Base-by-base conservation (phyloP, 257 asterid genomes). In the Eustoma russellianum region DNA sequence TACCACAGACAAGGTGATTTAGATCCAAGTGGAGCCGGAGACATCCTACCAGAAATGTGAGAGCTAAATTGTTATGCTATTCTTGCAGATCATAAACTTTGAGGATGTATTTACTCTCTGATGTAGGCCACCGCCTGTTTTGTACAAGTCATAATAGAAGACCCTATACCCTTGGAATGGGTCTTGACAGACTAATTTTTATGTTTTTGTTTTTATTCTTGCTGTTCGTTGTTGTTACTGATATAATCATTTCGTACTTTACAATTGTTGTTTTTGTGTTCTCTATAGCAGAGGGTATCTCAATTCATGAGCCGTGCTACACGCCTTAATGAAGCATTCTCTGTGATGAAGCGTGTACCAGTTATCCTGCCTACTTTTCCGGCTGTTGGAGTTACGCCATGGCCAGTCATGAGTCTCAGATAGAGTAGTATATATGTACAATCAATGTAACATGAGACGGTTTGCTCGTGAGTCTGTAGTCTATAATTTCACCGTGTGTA, bases 251-350 rank as follows among this genome's bases (percentile, higher is more conserved):
- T 50, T 5, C 15, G 2, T 4, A n/a, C 28, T 34, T 56, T n/a
- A 13, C n/a, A 41, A 46, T 44, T 28, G 45, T 65, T 43, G 48
- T 59, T 16, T n/a, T n/a, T 41, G 11, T 35, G 9, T 50, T 30
- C 64, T 56, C 59, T 47, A 54, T 59, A 62, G 73, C 97, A 89
- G 95, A 83, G 76, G 77, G 77, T 73, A 55, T 85, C 94, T 65
- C 94, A 83, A 83, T 89, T 81, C 67, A 86, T 82, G 84, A 78
- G 82, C 79, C 80, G 84, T 24, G 94, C 94, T 52, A 89, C 89
- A 67, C 94, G 93, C 68, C 79, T 86, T 45, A 86, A 86, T 15
- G 94, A 89, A 74, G 93, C 94, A 30, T 89, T 89, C 81, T 81
- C 94, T 1, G 77, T 81, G 18, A 94, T 83, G 79, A 89, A 81